Conservation (phyloP, 2,329 filamentous ascomycete species). For the Camillea tinctor region DNA sequence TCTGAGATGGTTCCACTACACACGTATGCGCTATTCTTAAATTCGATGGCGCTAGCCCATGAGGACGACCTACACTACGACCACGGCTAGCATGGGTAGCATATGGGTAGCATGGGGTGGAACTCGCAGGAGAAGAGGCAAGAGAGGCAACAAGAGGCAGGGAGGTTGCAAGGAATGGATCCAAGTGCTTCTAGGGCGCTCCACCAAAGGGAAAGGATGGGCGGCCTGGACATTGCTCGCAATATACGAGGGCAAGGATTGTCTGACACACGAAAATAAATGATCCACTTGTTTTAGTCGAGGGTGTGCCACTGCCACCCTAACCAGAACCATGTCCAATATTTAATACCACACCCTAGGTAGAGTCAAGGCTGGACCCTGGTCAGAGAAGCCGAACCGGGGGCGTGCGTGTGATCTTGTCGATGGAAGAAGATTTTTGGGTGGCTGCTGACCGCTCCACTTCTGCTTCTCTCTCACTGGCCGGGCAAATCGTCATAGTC, state of each 20-base stretch:
- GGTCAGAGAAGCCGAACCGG: constrained; percentile 17
- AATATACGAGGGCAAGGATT: constrained; percentile 51
- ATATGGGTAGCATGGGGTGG: constrained; percentile 13
- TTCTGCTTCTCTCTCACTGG: constrained; percentile 28
- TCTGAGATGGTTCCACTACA: constrained; percentile 31
- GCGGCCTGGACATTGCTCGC: constrained; percentile 33
- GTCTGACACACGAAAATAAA: constrained; percentile 52
- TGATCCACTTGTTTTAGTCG: constrained; percentile 32
- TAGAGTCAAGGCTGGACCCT: constrained; percentile 17
- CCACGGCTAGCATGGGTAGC: neutral
- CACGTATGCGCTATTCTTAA: constrained; percentile 36
- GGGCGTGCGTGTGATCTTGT: constrained; percentile 30
- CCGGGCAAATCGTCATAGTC: constrained; percentile 33
- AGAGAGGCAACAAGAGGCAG: constrained; percentile 5
- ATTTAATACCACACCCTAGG: constrained; percentile 29
- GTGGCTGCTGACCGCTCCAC: constrained; percentile 30
- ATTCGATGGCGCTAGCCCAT: constrained; percentile 34
- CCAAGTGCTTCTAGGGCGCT: constrained; percentile 32
- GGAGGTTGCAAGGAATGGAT: constrained; percentile 29
- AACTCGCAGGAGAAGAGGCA: constrained; percentile 18
- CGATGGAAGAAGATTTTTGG: constrained; percentile 9
- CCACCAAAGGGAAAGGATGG: constrained; percentile 27
- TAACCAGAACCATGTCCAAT: constrained; percentile 28
- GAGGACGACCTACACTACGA: constrained; percentile 28
- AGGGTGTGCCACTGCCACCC: constrained; percentile 28